Evolutionary conservation across 768 basidiomycete species (phyloP).

Genomic region (Auricularia heimuer): DNA sequence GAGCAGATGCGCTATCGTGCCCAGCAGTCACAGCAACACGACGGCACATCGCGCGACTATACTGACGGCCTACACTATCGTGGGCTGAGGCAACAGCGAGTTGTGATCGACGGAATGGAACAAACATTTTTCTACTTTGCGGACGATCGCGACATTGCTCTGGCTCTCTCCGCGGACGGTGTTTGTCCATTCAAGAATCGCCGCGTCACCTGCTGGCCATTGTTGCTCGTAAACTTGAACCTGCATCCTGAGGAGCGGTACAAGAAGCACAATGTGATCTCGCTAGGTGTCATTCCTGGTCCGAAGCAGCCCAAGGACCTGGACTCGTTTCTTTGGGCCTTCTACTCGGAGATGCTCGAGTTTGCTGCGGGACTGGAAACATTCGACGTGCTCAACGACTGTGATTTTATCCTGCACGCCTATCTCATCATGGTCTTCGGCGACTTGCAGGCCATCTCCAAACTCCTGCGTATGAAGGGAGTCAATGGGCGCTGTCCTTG

Average conservation of each 20-base stretch:
- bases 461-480: constrained; percentile 31
- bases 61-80: not conserved
- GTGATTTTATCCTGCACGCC: constrained; percentile 21
- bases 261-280: constrained; percentile 11
- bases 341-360: constrained; percentile 2
- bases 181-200: constrained; percentile 12
- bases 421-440: constrained; percentile 23
- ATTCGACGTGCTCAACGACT: constrained; percentile 18
- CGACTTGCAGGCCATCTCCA: constrained; percentile 23
- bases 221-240: constrained; percentile 11
- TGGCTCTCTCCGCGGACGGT: constrained; percentile 2
- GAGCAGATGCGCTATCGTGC: not conserved
- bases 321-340: constrained; percentile 13
- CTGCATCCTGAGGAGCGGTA: constrained; percentile 15
- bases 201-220: constrained; percentile 11
- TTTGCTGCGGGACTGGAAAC: constrained; percentile 4
- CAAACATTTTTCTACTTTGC: not conserved
- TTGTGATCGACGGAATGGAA: not conserved
- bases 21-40: not conserved
- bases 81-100: not conserved
- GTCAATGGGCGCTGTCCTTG: constrained; percentile 30
- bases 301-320: constrained; percentile 13
- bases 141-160: not conserved
- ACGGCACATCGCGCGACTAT: not conserved
- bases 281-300: constrained; percentile 16